Conservation (phyloP, 2,329 filamentous ascomycete genomes). For the Penicillium freii region DNA sequence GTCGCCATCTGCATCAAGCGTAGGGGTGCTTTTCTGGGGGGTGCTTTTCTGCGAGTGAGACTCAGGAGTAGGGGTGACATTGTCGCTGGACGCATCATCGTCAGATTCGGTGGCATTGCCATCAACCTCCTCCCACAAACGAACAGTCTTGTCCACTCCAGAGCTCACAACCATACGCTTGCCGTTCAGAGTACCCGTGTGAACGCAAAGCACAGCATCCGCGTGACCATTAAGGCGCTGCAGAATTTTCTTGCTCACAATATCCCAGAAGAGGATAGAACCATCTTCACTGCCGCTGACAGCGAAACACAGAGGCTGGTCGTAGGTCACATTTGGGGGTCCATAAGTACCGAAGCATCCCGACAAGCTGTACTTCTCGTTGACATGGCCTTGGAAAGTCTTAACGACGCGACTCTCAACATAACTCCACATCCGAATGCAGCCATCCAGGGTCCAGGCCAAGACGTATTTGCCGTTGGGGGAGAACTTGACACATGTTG, state of each 20-base stretch:
- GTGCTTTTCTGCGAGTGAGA: conserved; percentile 1
- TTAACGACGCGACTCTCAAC: conserved; percentile 88
- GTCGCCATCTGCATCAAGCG: conserved; percentile 15
- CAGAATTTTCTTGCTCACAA: conserved; percentile 76
- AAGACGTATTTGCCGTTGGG: conserved; percentile 93
- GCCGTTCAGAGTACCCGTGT: conserved; percentile 55
- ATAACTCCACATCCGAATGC: conserved; percentile 92
- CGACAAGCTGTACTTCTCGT: conserved; percentile 78
- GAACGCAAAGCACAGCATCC: conserved; percentile 59
- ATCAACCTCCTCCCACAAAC: conserved; percentile 56
- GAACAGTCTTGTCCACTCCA: conserved; percentile 61
- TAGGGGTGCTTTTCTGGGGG: conserved; percentile 2
- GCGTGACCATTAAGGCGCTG: conserved; percentile 62
- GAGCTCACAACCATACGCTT: conserved; percentile 58
- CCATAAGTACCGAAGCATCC: conserved; percentile 75
- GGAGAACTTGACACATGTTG: conserved; percentile 85
- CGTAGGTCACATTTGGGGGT: conserved; percentile 36
- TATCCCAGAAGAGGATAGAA: conserved; percentile 83
- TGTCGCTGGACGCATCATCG: neutral
- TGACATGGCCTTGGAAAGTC: conserved; percentile 91
- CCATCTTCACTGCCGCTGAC: conserved; percentile 87
- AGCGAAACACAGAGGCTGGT: conserved; percentile 55
- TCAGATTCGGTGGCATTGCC: neutral
- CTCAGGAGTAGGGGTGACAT: neutral
- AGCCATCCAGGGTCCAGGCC: conserved; percentile 86